Conservation (phyloP, 257 asterid species). For the Coffea canephora region DNA sequence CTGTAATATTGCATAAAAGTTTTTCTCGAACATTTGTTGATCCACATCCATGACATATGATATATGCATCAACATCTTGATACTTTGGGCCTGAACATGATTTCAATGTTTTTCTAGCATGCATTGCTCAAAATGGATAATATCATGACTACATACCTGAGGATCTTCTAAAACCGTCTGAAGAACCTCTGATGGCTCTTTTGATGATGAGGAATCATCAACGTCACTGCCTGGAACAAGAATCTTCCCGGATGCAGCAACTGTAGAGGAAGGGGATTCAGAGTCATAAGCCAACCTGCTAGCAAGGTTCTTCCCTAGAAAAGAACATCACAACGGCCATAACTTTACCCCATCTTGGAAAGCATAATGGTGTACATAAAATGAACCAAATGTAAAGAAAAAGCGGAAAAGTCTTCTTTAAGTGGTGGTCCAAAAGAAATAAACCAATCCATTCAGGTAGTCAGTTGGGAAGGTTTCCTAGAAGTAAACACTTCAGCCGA, state of each 20-base stretch:
- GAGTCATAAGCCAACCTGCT: conserved; percentile 52
- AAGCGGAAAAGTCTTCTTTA: background rate
- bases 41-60: background rate
- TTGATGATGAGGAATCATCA: conserved; percentile 41
- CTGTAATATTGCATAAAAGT: background rate
- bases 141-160: conserved; percentile 44
- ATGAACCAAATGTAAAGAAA: background rate
- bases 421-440: background rate
- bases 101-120: background rate
- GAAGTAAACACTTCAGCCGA: background rate
- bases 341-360: background rate
- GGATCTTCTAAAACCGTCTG: conserved; percentile 46
- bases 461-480: background rate
- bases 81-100: background rate
- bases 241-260: conserved; percentile 67
- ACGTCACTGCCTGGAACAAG: conserved; percentile 74
- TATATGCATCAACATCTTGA: background rate
- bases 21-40: background rate
- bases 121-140: conserved; percentile 1
- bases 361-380: background rate
- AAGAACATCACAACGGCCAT: conserved; percentile 28
- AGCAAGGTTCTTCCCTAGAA: conserved; percentile 69
- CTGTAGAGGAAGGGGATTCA: conserved; percentile 49
- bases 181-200: conserved; percentile 38
- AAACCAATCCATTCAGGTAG: background rate